Evolutionary conservation across 768 basidiomycete genomes (phyloP), one percentile per base, ranked within the genome.

Genomic region (Lyophyllum shimeji): DNA sequence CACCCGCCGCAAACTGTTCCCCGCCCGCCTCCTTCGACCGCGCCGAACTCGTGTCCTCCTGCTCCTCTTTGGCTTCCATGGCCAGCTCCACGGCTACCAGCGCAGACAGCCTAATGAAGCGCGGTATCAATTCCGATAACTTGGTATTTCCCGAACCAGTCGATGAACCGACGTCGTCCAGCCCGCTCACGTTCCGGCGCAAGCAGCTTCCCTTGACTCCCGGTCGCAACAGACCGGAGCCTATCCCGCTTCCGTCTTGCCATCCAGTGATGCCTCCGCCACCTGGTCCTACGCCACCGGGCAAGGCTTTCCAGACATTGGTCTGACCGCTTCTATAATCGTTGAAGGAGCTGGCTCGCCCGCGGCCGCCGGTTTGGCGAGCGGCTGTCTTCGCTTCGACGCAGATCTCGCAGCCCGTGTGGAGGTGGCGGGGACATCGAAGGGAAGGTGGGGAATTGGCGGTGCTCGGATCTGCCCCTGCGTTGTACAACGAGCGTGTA

Each of bases 51-150:
- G 60, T 60, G 44, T 62, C 73, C 63, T 71, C 82, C 71, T 67
- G 81, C 71, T 82, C 83, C 34, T 85, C 80, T 56, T 79, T 74
- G 18, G 83, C 81, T 69, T 93, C 90, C 45, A 83, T 76, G 17
- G 87, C 89, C 23, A 93, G 76, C 69, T 93, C 91, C 57, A 80
- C 82, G 45, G 90, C 88, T 7, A 91, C 85, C 46, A 91, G 74
- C 27, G 92, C 92, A 15, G 87, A 90, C 25, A 95, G 74, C 50
- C 86, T 79, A 56, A 95, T 71, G 64, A 93, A 95, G 27, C 87
- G 76, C 27, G 84, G 80, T 40, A 89, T 82, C 34, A 89, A 71
- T 63, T 84, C 85, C 18, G 81, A 79, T 17, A 90, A 71, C 63
- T 83, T 86, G 17, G 86, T 84, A 60, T 85, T 87, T 27, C 81